phyloP scores from a whole-genome alignment of 306 rosid species.

The Castanospermum australe region DNA sequence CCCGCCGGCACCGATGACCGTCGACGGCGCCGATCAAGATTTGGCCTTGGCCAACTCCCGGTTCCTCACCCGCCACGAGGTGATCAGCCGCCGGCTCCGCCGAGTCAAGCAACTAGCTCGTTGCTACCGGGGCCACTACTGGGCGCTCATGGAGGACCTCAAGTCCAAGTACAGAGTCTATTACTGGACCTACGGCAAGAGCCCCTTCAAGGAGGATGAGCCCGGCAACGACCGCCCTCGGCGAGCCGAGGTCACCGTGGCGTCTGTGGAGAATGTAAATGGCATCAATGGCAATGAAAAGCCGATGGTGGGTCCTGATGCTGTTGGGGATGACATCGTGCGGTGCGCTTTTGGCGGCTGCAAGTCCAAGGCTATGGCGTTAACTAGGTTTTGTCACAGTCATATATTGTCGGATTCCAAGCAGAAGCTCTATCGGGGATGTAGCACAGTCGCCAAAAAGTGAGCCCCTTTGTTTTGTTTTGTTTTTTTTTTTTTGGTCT shows the following conservation, averaged over 20 bases:
- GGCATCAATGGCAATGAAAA: background rate
- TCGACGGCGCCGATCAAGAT: constrained; percentile 15
- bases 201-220: constrained; percentile 64
- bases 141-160: constrained; percentile 71
- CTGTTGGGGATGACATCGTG: constrained; percentile 38
- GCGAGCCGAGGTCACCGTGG: constrained; percentile 17
- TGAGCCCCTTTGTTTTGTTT: background rate
- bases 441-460: constrained; percentile 38
- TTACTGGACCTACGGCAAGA: constrained; percentile 70
- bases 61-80: constrained; percentile 35
- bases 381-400: constrained; percentile 37
- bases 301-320: background rate
- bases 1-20: background rate
- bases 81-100: constrained; percentile 35
- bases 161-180: constrained; percentile 52
- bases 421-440: constrained; percentile 42
- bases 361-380: constrained; percentile 49
- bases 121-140: constrained; percentile 41
- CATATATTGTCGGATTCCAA: constrained; percentile 48
- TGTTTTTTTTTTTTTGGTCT: background rate
- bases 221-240: background rate
- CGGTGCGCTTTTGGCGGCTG: constrained; percentile 41
- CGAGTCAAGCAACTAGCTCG: constrained; percentile 37
- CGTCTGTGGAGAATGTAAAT: constrained; percentile 24
- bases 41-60: constrained; percentile 9